Evolutionary conservation across 106 monocot species (phyloP), one percentile per base, ranked within the genome.

Genomic region (Dioscorea dumetorum): DNA sequence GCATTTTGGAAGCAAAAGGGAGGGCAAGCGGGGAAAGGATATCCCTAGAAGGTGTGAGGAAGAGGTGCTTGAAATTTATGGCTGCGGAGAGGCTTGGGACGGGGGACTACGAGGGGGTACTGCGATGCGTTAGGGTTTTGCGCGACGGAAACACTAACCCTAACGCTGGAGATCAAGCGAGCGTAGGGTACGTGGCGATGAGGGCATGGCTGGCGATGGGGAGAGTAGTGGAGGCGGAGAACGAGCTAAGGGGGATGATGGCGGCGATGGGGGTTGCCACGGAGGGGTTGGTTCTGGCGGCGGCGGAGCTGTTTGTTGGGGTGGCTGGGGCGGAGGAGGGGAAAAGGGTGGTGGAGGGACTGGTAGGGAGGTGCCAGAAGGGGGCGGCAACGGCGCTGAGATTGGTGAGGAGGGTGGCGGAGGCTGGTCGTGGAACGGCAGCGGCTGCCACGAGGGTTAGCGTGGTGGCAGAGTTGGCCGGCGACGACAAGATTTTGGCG

Each of bases 201-300:
- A 89, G 71, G 68, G 92, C 89, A 22, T 99, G 89, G 84, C 9
- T 92, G 12, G 89, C 89, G 21, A 22, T 74, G 52, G 88, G 87
- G 24, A 89, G 67, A 57, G 20, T 87, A 49, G 70, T 4, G 28
- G 97, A 99, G 69, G 97, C 82, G 49, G 97, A 90, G 64, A 85
- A 60, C 61, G 97, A 99, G 59, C 72, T 99, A 65, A 78, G 50
- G 75, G 67, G 63, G 32, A 82, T 99, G 78, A 66, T 85, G 61
- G 59, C 60, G 32, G 83, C 80, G 61, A 75, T 63, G 18, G 54
- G 54, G 63, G 72, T 72, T 24, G 84, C 84, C 13, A 74, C 87
- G 11, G 97, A 92, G 74, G 76, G 67, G 9, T 80, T 84, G 0
- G 76, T 77, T 50, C 73, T 92, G 4, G 74, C 89, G 11, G 92